A percentile compares a stretch with the other conserved stretches of the same genome.
Evolutionary conservation across 495 filamentous ascomycete genomes (phyloP).

Genomic region (Tuber microsphaerosporum): DNA sequence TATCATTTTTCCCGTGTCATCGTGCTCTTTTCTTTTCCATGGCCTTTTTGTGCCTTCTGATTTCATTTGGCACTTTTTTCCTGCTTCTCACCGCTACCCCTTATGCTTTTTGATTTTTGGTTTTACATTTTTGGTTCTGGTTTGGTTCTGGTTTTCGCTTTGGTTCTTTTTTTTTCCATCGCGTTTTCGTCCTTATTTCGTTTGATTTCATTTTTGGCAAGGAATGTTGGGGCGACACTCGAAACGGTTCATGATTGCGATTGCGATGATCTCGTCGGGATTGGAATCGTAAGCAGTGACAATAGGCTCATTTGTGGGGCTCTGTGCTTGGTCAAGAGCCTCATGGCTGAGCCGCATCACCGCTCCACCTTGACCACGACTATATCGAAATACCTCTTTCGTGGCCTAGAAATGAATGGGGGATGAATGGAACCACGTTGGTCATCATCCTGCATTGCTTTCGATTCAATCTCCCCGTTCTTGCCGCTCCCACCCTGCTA

Average conservation of each 20-base stretch:
- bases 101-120: background rate
- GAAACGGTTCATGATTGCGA: conserved; percentile 27
- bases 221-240: conserved; percentile 12
- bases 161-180: background rate
- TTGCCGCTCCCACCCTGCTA: background rate
- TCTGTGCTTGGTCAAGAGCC: conserved; percentile 37
- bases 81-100: background rate
- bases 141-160: background rate
- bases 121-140: too few relatives aligned
- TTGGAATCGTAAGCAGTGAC: conserved; percentile 20
- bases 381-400: conserved; percentile 25
- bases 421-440: conserved; percentile 37
- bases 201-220: conserved; percentile 17
- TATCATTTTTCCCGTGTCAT: background rate
- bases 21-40: background rate
- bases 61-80: background rate
- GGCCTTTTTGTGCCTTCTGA: background rate
- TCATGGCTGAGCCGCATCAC: conserved; percentile 37
- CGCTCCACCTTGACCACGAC: conserved; percentile 23
- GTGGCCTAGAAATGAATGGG: conserved; percentile 9
- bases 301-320: conserved; percentile 31
- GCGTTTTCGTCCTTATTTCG: conserved; percentile 19
- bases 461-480: background rate
- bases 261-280: conserved; percentile 33
- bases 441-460: conserved; percentile 34